Percentiles rank a stretch among this genome's conserved stretches.
These are phyloP conservation scores for Striga hermonthica DNA, from an alignment of 305 asterid genomes.

Conservation along the genomic window DNA sequence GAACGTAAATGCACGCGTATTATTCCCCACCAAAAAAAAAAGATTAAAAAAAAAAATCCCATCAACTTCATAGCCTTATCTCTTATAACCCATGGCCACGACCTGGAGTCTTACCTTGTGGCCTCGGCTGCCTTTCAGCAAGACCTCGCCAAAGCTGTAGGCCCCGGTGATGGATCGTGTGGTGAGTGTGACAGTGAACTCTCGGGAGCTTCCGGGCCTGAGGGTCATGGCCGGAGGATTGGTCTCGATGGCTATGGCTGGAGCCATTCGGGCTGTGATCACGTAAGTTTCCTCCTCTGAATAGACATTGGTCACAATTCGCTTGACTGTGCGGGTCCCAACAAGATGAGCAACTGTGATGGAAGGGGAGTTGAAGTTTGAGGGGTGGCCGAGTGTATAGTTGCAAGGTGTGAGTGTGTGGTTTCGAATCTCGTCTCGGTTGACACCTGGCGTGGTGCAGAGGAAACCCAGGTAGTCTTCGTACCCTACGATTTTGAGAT, in stretches of 20 bases:
- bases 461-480: slow-evolving; percentile 91
- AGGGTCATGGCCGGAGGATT: slow-evolving; percentile 93
- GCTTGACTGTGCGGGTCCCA: slow-evolving; percentile 74
- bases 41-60: slow-evolving; percentile 35
- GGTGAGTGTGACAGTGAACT: slow-evolving; percentile 68
- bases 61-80: slow-evolving; percentile 29
- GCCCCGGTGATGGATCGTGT: slow-evolving; percentile 66
- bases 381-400: slow-evolving; percentile 83
- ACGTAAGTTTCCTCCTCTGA: slow-evolving; percentile 93
- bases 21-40: slow-evolving; percentile 45
- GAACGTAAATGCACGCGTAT: slow-evolving; percentile 39
- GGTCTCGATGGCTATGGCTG: slow-evolving; percentile 81
- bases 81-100: slow-evolving; percentile 68
- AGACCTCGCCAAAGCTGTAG: slow-evolving; percentile 90
- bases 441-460: slow-evolving; percentile 87
- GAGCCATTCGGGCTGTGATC: slow-evolving; percentile 82
- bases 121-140: slow-evolving; percentile 83
- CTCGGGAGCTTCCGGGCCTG: slow-evolving; percentile 59
- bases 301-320: slow-evolving; percentile 80
- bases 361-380: slow-evolving; percentile 84
- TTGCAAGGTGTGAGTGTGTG: slow-evolving; percentile 81
- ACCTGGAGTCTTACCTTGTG: slow-evolving; percentile 88
- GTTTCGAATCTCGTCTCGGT: slow-evolving; percentile 59
- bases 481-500: slow-evolving; percentile 48
- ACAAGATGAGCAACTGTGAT: slow-evolving; percentile 84